Base-by-base conservation (phyloP, 225 moss, liverwort and hornwort genomes). In the Antitrichia curtipendula region DNA sequence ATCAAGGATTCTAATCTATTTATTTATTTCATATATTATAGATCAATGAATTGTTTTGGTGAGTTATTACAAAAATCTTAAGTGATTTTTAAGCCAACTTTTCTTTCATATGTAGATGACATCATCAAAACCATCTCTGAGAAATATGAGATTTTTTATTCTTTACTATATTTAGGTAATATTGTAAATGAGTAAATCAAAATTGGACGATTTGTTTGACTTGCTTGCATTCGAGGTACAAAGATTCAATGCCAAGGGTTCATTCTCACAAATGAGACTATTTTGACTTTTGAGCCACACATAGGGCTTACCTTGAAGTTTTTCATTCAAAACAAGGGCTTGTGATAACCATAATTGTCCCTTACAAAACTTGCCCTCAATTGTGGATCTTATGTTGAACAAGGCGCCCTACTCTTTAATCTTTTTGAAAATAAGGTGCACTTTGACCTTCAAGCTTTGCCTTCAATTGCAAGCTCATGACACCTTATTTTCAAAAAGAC, bases 181-280 rank as follows among this genome's bases (percentile, higher is more conserved):
- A 70, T 8, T 25, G 15, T 25, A 7, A 41, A 27, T 41, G 15
- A 41, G n/a, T n/a, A n/a, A n/a, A n/a, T n/a, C n/a, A n/a, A n/a
- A n/a, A n/a, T n/a, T n/a, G n/a, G n/a, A n/a, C n/a, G 2, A 19
- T 18, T 40, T 14, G 2, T 40, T 2, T 21, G 8, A 40, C 25
- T 2, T 24, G 1, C 4, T 69, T 40, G 40, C 8, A 41, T 3
- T 38, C 13, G 4, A 8, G 0, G 5, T 13, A 5, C 2, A 0
- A 38, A 22, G 12, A 38, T 68, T 68, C 13, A 27, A 71, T 9
- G 2, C 27, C 27, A 8, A 71, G 5, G 27, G 4, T 71, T 16
- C 9, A 5, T 71, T 27, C 71, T 5, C 6, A n/a, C 27, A 41
- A 43, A 27, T 0, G 2, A 1, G 9, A 71, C 27, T 43, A 43